Percentiles rank a stretch among this genome's conserved stretches.
Evolutionary conservation across 179 eudicot genomes (phyloP).

Genomic region (Patellifolia procumbens): DNA sequence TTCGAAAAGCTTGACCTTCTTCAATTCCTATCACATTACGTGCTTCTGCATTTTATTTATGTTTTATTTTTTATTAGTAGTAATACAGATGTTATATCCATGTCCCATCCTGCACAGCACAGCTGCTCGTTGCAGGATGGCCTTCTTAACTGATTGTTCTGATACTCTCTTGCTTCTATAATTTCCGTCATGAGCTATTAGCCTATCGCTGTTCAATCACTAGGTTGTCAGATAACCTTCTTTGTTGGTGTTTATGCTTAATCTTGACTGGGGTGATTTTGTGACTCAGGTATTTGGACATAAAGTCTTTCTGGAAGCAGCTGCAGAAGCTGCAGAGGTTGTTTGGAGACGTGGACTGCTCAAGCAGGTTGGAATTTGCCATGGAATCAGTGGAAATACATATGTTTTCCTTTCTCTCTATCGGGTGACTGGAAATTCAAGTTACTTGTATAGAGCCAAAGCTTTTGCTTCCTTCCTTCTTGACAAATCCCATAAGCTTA

Average conservation of each 20-base stretch:
- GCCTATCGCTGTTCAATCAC: not conserved
- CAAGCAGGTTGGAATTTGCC: conserved; percentile 66
- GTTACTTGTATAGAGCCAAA: conserved; percentile 56
- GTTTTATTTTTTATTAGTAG: no score
- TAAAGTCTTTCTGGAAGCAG: conserved; percentile 52
- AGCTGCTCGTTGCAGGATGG: no score
- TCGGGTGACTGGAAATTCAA: conserved; percentile 43
- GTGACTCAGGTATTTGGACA: conserved; percentile 47
- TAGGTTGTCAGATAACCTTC: not conserved
- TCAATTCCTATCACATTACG: no score
- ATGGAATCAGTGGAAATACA: conserved; percentile 64
- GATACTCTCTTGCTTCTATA: not conserved
- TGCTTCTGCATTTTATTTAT: no score
- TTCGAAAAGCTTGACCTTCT: not conserved
- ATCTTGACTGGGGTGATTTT: not conserved
- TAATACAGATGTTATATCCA: no score
- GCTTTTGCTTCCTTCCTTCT: conserved; percentile 66
- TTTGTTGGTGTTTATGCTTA: not conserved
- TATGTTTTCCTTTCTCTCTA: conserved; percentile 61
- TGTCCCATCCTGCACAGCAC: no score
- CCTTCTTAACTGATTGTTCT: no score
- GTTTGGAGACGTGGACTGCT: conserved; percentile 72
- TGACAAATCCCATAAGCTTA: conserved; percentile 49
- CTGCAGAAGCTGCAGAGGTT: conserved; percentile 50
- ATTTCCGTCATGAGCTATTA: not conserved